Conservation (phyloP, 176 grass and related monocot genomes). For the Avena eriantha region DNA sequence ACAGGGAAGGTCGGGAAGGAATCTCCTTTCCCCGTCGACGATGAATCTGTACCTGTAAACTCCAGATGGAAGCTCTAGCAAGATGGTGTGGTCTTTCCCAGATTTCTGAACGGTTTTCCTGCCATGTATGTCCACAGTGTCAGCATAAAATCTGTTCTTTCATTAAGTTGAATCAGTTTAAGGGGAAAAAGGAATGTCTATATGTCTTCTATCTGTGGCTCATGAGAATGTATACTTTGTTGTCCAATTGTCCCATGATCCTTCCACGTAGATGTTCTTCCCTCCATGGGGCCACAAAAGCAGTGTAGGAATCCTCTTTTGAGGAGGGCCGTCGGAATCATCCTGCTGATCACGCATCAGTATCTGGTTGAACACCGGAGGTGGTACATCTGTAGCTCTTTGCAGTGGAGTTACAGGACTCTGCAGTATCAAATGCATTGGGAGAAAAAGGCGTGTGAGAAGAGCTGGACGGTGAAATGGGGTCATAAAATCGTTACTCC, state of each 20-base stretch:
- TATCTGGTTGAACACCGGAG: constrained; percentile 75
- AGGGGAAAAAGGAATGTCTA: background rate
- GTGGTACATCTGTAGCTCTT: constrained; percentile 58
- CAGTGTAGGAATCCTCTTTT: constrained; percentile 77
- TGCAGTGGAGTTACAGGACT: constrained; percentile 79
- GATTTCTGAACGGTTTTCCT: constrained; percentile 74
- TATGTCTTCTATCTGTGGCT: background rate
- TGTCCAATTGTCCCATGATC: constrained; percentile 94
- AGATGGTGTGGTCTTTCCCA: constrained; percentile 79
- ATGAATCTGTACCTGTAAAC: constrained; percentile 78
- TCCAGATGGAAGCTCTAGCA: constrained; percentile 80
- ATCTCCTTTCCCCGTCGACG: constrained; percentile 78
- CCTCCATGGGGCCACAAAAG: constrained; percentile 82
- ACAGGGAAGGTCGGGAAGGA: constrained; percentile 60
- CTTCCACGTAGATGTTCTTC: constrained; percentile 71
- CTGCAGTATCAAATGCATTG: constrained; percentile 30
- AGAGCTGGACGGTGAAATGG: background rate
- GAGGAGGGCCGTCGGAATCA: constrained; percentile 52
- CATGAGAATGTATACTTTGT: constrained; percentile 62
- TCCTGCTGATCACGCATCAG: constrained; percentile 58
- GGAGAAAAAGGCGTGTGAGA: background rate
- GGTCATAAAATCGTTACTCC: background rate
- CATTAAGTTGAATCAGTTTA: background rate
- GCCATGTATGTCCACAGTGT: background rate
- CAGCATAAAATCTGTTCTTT: background rate